These are phyloP conservation scores for Fusarium duplospermum DNA, from an alignment of 2,329 filamentous ascomycete species.

Conservation along the genomic window DNA sequence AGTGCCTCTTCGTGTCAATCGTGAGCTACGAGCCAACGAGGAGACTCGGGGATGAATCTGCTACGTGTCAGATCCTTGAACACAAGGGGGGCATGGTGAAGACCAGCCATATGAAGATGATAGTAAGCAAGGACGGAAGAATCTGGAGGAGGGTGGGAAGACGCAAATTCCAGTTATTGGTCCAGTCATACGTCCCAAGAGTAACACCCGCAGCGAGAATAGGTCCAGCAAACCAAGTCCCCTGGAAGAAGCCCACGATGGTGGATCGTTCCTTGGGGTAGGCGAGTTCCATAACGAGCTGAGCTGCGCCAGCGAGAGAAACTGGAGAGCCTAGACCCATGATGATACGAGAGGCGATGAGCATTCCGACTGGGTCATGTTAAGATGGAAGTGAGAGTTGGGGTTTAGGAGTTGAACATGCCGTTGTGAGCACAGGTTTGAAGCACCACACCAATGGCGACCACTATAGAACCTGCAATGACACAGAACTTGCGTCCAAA, in stretches of 20 bases:
- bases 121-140: slow-evolving; percentile 38
- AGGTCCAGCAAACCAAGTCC: slow-evolving; percentile 5
- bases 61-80: neutral
- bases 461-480: neutral
- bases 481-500: neutral
- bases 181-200: slow-evolving; percentile 53
- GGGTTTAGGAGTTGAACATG: neutral
- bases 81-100: neutral
- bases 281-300: neutral
- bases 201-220: slow-evolving; percentile 40
- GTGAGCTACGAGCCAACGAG: slow-evolving; percentile 25
- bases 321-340: neutral
- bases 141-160: slow-evolving; percentile 59
- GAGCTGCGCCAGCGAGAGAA: neutral
- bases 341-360: neutral
- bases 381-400: neutral
- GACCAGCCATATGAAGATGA: neutral
- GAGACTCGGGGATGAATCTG: slow-evolving; percentile 18
- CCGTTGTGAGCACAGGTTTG: neutral
- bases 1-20: slow-evolving; percentile 21
- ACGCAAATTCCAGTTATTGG: slow-evolving; percentile 58
- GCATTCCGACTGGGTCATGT: neutral
- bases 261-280: neutral
- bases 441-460: neutral
- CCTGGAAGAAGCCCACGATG: slow-evolving; percentile 4